A percentile compares a stretch with the other conserved stretches of the same genome.
Conservation (phyloP, 176 grass and related monocot genomes). For the Oropetium thomaeum region DNA sequence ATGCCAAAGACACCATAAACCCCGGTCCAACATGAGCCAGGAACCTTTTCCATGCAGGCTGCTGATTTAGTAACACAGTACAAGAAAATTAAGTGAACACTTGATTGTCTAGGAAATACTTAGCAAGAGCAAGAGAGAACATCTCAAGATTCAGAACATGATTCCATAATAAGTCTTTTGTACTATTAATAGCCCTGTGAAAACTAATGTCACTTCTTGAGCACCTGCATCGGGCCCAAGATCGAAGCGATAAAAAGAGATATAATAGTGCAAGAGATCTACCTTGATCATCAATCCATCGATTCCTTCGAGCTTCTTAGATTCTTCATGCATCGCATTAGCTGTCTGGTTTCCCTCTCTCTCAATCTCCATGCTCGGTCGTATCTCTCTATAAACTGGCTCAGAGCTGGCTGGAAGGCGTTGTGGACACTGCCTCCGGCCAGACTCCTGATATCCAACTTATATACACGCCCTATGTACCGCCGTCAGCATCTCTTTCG, state of each 20-base stretch:
- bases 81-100: not conserved
- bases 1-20: conserved; percentile 90
- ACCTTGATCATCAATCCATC: conserved; percentile 33
- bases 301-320: conserved; percentile 12
- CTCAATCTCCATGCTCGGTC: conserved; percentile 45
- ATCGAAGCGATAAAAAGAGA: not conserved
- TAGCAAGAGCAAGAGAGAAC: not conserved
- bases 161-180: not conserved
- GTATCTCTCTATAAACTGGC: not conserved
- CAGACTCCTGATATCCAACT: conserved; percentile 15
- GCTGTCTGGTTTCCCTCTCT: conserved; percentile 21
- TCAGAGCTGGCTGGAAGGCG: not conserved
- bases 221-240: not conserved
- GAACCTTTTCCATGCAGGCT: conserved; percentile 70
- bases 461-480: conserved; percentile 24
- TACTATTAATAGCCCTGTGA: not conserved
- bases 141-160: not conserved
- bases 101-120: not conserved
- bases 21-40: conserved; percentile 82
- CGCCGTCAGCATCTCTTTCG: not conserved
- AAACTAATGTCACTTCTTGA: not conserved
- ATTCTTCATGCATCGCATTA: not conserved
- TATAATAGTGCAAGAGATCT: not conserved
- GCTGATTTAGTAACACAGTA: conserved; percentile 38
- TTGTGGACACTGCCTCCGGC: not conserved